Conservation (phyloP, 768 basidiomycete species). For the Agrocybe chaxingu region DNA sequence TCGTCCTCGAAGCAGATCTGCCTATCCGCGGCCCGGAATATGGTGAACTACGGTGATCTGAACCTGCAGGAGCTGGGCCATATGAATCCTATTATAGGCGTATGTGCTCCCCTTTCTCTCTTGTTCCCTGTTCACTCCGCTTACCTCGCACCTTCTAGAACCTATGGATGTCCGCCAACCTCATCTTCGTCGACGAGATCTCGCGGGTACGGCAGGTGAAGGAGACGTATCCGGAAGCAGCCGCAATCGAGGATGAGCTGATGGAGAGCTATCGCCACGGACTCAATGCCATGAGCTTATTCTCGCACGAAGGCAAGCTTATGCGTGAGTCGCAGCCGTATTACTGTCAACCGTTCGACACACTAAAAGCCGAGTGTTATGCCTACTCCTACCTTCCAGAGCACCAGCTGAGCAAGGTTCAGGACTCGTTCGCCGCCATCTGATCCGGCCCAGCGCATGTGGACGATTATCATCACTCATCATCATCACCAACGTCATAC, state of each 20-base stretch:
- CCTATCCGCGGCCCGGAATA: slow-evolving; percentile 39
- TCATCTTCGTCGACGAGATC: slow-evolving; percentile 45
- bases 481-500: slow-evolving; percentile 5
- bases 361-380: not conserved
- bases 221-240: slow-evolving; percentile 25
- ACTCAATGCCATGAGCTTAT: slow-evolving; percentile 37
- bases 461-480: slow-evolving; percentile 4
- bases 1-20: slow-evolving; percentile 40
- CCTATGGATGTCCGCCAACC: slow-evolving; percentile 44
- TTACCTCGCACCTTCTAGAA: slow-evolving; percentile 25
- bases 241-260: slow-evolving; percentile 36
- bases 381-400: slow-evolving; percentile 20
- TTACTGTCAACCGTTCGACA: slow-evolving; percentile 3
- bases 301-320: slow-evolving; percentile 40
- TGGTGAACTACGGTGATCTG: slow-evolving; percentile 36
- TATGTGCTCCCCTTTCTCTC: slow-evolving; percentile 26
- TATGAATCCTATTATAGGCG: slow-evolving; percentile 51
- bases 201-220: slow-evolving; percentile 34
- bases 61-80: slow-evolving; percentile 36
- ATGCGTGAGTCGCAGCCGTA: slow-evolving; percentile 36
- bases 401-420: slow-evolving; percentile 43
- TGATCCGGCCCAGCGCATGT: slow-evolving; percentile 14
- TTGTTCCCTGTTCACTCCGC: slow-evolving; percentile 3
- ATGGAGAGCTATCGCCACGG: slow-evolving; percentile 37
- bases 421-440: slow-evolving; percentile 41